phyloP scores from a whole-genome alignment of 2,329 filamentous ascomycete genomes.

The Raffaelea arxii region DNA sequence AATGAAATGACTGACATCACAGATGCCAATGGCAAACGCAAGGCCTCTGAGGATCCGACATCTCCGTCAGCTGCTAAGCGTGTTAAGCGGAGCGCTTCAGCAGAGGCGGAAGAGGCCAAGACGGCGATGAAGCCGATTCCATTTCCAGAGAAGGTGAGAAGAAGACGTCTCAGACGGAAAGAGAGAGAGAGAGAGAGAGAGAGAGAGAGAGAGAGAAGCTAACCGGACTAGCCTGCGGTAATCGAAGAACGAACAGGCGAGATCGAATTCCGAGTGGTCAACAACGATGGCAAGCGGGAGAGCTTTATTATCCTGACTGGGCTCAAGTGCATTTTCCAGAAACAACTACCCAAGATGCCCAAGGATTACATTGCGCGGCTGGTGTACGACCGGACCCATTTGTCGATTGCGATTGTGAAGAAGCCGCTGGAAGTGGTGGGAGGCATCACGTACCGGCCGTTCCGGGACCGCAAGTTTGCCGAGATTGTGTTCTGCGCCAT shows the following conservation, averaged over 20 bases:
- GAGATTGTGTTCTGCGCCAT: constrained; percentile 99
- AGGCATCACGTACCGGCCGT: constrained; percentile 92
- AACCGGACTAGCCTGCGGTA: constrained; percentile 54
- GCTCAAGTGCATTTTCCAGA: constrained; percentile 96
- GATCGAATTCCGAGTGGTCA: constrained; percentile 95
- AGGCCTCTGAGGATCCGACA: constrained; percentile 56
- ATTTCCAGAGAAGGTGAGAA: constrained; percentile 74
- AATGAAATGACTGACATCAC: neutral
- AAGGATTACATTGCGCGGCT: constrained; percentile 97
- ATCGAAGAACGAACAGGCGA: constrained; percentile 88
- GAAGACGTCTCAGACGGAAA: neutral
- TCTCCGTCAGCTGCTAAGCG: constrained; percentile 56
- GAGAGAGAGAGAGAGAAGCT: neutral
- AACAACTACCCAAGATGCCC: constrained; percentile 97
- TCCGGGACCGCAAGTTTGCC: constrained; percentile 84
- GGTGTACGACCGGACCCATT: constrained; percentile 92
- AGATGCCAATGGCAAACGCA: constrained; percentile 55
- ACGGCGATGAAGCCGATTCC: constrained; percentile 57
- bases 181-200: neutral
- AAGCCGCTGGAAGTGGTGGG: constrained; percentile 92
- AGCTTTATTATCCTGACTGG: constrained; percentile 92
- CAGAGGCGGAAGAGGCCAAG: constrained; percentile 32
- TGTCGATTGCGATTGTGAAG: constrained; percentile 96
- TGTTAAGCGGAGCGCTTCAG: constrained; percentile 41
- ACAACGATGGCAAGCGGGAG: constrained; percentile 84